A percentile compares a stretch with the other conserved stretches of the same genome.
These are phyloP conservation scores for Coniosporium uncinatum DNA, from an alignment of 2,329 filamentous ascomycete genomes.

Conservation along the genomic window DNA sequence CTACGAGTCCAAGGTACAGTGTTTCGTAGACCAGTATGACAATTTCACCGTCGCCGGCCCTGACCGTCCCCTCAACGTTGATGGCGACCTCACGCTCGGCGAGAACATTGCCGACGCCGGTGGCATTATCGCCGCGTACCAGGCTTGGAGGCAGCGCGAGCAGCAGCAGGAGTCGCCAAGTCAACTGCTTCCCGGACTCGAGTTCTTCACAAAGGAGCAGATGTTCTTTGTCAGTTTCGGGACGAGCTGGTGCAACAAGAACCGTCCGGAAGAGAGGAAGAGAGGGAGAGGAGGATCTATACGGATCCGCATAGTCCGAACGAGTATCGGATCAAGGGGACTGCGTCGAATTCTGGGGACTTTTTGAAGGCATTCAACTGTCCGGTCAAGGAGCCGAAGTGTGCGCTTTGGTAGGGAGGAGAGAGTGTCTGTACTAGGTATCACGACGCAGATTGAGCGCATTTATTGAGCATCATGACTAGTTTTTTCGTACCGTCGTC, in stretches of 20 bases:
- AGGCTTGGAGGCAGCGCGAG: constrained; percentile 58
- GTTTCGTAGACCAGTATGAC: constrained; percentile 63
- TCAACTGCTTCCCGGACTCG: constrained; percentile 37
- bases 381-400: constrained; percentile 57
- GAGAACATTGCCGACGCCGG: constrained; percentile 72
- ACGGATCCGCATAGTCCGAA: constrained; percentile 62
- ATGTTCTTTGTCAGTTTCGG: constrained; percentile 63
- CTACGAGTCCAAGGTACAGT: constrained; percentile 54
- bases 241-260: constrained; percentile 64
- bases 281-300: constrained; percentile 51
- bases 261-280: constrained; percentile 50
- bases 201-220: constrained; percentile 59
- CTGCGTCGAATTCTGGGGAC: constrained; percentile 60
- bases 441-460: no score
- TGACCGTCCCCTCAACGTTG: constrained; percentile 53
- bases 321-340: constrained; percentile 51
- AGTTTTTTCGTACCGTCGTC: no score
- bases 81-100: constrained; percentile 56
- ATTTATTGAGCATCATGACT: no score
- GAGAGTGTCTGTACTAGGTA: no score
- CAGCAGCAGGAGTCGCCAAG: constrained; percentile 39
- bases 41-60: constrained; percentile 53
- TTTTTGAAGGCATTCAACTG: constrained; percentile 66
- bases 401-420: constrained; percentile 65
- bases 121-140: constrained; percentile 56